Percentiles rank a stretch among this genome's conserved stretches.
Evolutionary conservation across 169 alveolate genomes (phyloP).

Genomic region (Plasmodium gonderi): DNA sequence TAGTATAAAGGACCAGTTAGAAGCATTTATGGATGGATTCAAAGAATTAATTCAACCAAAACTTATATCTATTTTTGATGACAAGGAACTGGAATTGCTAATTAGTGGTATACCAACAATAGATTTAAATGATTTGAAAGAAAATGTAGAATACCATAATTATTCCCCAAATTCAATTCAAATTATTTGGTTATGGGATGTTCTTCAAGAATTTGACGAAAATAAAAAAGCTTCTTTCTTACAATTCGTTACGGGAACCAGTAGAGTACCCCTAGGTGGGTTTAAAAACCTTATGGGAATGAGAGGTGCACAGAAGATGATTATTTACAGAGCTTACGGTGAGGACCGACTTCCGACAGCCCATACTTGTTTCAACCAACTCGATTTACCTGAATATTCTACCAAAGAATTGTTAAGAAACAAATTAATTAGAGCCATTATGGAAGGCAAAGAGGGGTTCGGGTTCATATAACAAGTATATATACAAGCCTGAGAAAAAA

Average conservation of each 20-base stretch:
- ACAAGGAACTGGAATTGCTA: conserved; percentile 93
- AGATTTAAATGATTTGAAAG: conserved; percentile 95
- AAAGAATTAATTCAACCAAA: conserved; percentile 97
- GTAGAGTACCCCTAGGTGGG: conserved; percentile 99
- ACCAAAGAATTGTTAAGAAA: conserved; percentile 93
- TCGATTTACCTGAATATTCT: conserved; percentile 98
- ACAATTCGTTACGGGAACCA: conserved; percentile 88
- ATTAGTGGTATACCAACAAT: conserved; percentile 99
- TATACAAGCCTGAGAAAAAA: neutral
- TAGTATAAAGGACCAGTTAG: conserved; percentile 94
- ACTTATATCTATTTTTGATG: conserved; percentile 96
- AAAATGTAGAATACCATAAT: conserved; percentile 95
- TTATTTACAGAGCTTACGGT: conserved; percentile 93
- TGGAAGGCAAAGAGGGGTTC: conserved; percentile 97
- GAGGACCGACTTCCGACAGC: conserved; percentile 97
- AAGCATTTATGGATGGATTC: conserved; percentile 97
- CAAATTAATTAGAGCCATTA: conserved; percentile 92
- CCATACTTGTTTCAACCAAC: conserved; percentile 98
- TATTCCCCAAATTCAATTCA: conserved; percentile 91
- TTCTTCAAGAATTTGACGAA: conserved; percentile 92
- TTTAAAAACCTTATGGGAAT: conserved; percentile 97
- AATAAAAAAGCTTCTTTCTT: conserved; percentile 94
- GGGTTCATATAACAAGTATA: conserved; percentile 90
- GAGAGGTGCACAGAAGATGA: conserved; percentile 98
- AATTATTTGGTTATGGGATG: conserved; percentile 96